Base-by-base conservation (phyloP, 2,329 filamentous ascomycete species). In the Curvularia verruculosa region DNA sequence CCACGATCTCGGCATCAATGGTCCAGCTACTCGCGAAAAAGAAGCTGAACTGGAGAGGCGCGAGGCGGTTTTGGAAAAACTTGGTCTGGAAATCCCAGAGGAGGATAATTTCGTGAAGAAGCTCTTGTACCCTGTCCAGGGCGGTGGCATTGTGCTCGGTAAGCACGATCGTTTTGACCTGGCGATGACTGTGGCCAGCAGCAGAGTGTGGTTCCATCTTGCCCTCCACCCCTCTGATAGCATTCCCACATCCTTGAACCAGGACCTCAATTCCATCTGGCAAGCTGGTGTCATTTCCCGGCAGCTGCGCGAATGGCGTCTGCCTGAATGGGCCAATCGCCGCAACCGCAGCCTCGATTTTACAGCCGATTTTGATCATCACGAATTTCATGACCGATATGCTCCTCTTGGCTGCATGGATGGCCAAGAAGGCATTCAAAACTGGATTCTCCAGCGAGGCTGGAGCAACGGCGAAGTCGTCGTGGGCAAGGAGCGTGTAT, bases 381-480 rank as follows among this genome's bases (percentile, higher is more conserved):
- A 96, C 15, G 95, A 99, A 74, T 98, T 99, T 68, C 85, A 88
- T 19, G 87, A 89, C 66, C 87, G 95, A 43, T 99, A 97, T 73
- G 82, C 87, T 5, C 82, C 86, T 5, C 84, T 99, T 0, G 95
- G 95, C 13, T 99, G 95, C 75, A 86, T 89, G 66, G 92, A 96
- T 63, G 95, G 95, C 54, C 87, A 87, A 61, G 95, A 99, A 61
- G 95, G 94, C 46, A 92, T 97, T 51, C 92, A 98, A 72, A 96
- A 85, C 68, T 99, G 94, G 92, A 84, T 96, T 56, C 84, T 98
- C 48, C 93, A 98, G 77, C 88, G 95, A 56, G 95, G 95, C 1
- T 99, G 95, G 95, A 97, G 92, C 79, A 99, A 99, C 67, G 95
- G 95, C 37, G 95, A 98, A 78, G 92, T 98, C 1, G 87, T 96